Conservation (phyloP, 345 rosid genomes). For the Arabidopsis arenosa region DNA sequence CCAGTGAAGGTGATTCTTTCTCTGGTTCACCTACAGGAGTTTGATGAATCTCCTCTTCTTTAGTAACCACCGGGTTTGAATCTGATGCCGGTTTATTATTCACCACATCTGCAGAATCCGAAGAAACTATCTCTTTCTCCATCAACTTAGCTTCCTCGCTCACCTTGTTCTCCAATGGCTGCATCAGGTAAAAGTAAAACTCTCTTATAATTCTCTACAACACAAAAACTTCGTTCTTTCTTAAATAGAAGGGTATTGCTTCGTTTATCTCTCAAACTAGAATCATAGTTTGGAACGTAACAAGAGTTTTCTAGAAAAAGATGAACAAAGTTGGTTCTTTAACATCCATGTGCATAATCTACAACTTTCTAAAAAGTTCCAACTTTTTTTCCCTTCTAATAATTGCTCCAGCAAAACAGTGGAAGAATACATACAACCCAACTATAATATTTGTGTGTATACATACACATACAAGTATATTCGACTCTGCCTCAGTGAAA, state of each 20-base stretch:
- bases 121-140: constrained; percentile 37
- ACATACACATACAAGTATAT: neutral
- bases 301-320: constrained; percentile 16
- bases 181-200: constrained; percentile 37
- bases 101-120: constrained; percentile 26
- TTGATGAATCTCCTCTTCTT: constrained; percentile 30
- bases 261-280: neutral
- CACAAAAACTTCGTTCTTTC: neutral
- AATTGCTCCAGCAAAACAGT: constrained; percentile 9
- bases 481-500: constrained; percentile 2
- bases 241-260: neutral
- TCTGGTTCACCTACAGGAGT: constrained; percentile 29
- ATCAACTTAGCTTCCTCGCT: constrained; percentile 38
- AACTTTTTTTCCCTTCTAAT: neutral
- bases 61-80: neutral
- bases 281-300: constrained; percentile 4
- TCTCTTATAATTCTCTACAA: neutral
- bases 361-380: constrained; percentile 22
- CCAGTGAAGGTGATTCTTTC: constrained; percentile 28
- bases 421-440: too few species aligned
- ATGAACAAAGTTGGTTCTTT: constrained; percentile 2
- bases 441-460: neutral
- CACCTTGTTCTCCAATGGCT: constrained; percentile 39
- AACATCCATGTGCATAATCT: constrained; percentile 29
- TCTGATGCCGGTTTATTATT: constrained; percentile 22